Evolutionary conservation across 768 basidiomycete genomes (phyloP).

Genomic region (Neoboletus brunneissimus): DNA sequence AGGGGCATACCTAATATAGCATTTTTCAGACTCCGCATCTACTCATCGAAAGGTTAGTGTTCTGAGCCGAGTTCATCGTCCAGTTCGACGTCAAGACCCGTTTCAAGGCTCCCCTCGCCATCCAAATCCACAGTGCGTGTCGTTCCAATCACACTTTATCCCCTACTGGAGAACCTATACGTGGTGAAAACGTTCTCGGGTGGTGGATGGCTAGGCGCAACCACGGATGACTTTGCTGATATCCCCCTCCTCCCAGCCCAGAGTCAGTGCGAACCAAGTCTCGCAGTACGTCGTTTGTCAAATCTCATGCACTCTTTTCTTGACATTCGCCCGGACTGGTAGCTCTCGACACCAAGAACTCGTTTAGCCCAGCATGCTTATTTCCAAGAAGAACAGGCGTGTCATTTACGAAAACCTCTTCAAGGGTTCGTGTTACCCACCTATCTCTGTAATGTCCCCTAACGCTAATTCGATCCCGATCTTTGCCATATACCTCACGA

Average conservation of each 20-base stretch:
- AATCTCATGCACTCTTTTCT: neutral
- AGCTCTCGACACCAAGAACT: constrained; percentile 32
- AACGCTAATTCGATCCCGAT: neutral
- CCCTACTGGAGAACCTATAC: constrained; percentile 4
- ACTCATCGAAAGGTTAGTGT: constrained; percentile 2
- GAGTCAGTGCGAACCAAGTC: constrained; percentile 34
- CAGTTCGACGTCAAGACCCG: constrained; percentile 38
- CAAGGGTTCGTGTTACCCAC: constrained; percentile 70
- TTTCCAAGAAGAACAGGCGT: constrained; percentile 92
- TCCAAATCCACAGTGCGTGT: constrained; percentile 24
- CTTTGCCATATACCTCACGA: neutral
- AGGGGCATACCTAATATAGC: constrained; percentile 13
- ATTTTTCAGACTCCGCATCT: constrained; percentile 22
- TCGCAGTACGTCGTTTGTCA: constrained; percentile 35
- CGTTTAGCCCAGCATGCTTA: constrained; percentile 75
- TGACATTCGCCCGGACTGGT: neutral
- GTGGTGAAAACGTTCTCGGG: constrained; percentile 1
- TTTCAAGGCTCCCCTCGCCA: constrained; percentile 27
- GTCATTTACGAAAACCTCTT: constrained; percentile 99
- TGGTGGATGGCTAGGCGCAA: constrained; percentile 34
- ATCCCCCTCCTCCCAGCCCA: constrained; percentile 23
- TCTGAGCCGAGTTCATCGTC: constrained; percentile 25
- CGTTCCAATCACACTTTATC: neutral
- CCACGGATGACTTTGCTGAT: constrained; percentile 33
- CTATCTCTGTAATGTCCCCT: neutral